Base-by-base conservation (phyloP, 192 early-diverging fungal species). In the Backusella tarrabulga region DNA sequence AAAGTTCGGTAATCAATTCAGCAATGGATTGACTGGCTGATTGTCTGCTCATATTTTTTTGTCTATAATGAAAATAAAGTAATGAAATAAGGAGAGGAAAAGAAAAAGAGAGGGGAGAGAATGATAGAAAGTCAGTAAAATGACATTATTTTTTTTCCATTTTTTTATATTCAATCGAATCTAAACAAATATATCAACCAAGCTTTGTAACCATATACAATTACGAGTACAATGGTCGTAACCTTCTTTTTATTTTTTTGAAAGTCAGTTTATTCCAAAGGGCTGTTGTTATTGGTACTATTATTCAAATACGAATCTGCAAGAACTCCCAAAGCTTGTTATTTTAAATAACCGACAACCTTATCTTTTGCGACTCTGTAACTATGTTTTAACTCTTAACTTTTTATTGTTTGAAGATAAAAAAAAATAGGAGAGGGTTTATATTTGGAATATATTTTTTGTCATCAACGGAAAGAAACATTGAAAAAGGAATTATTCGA, bases 1-100 rank as follows among this genome's bases (percentile, higher is more conserved):
- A 83, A 42, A 79, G 67, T 75, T 67, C 63, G 9, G 77, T 79
- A 21, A 72, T 79, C 7, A 79, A 36, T 21, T 79, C 77, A 19
- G 77, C 72, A 44, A 74, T 79, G 21, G 77, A 74, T 56, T 60
- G 54, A 3, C 23, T 41, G 38, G 42, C 41, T 71, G 70, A 29
- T 50, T 40, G 70, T 32, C 23, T 46, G 46, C 14, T 42, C 56
- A 60, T 60, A 0, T 50, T 50, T 50, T 50, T 12, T 60, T 26
- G 23, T 2, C 23, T 26, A 60, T 60, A 23, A 4, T 60, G 52
- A 54, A 54, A 54, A 54, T 54, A 21, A 54, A 54, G 19, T 21
- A 52, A 54, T 54, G 23, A 26, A 26, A 60, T 60, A 29, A 60
- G 56, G 21, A 29, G 23, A 26, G 23, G 6, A 23, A 60, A 60